phyloP scores from a whole-genome alignment of 176 grass and related monocot species.

The Oryza australiensis region DNA sequence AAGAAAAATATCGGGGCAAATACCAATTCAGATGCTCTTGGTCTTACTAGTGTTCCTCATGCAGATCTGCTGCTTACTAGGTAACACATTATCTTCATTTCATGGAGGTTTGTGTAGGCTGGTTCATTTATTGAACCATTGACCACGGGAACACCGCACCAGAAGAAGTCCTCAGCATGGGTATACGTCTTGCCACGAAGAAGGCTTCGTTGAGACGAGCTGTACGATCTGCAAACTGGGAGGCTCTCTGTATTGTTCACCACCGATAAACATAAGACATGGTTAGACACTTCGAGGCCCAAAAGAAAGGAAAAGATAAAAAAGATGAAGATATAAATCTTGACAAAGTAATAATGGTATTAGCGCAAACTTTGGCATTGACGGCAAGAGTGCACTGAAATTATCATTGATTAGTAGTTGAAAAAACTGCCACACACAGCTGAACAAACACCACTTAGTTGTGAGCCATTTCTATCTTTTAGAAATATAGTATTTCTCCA shows the following conservation, averaged over 20 bases:
- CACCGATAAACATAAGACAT: slow-evolving; percentile 3
- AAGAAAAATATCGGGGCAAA: neutral
- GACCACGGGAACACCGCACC: slow-evolving; percentile 56
- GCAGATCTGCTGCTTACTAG: neutral
- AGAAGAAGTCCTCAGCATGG: slow-evolving; percentile 49
- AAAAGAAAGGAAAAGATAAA: neutral
- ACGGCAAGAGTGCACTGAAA: neutral
- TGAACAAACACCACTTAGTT: neutral
- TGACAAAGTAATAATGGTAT: slow-evolving; percentile 16
- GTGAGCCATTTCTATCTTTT: neutral
- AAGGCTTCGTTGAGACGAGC: slow-evolving; percentile 66
- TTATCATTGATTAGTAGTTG: neutral
- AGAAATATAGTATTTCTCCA: neutral
- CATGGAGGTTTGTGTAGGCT: neutral
- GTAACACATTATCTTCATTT: neutral
- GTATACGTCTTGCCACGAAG: slow-evolving; percentile 53
- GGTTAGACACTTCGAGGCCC: slow-evolving; percentile 16
- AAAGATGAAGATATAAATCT: neutral
- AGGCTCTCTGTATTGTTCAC: slow-evolving; percentile 52
- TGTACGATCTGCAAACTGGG: slow-evolving; percentile 49
- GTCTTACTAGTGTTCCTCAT: slow-evolving; percentile 6
- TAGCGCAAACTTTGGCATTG: neutral
- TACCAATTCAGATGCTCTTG: slow-evolving; percentile 2
- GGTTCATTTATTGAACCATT: slow-evolving; percentile 56
- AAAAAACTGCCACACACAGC: neutral